A percentile compares a stretch with the other conserved stretches of the same genome.
phyloP scores from a whole-genome alignment of 768 basidiomycete genomes.

The Podaxis mareebaensis region DNA sequence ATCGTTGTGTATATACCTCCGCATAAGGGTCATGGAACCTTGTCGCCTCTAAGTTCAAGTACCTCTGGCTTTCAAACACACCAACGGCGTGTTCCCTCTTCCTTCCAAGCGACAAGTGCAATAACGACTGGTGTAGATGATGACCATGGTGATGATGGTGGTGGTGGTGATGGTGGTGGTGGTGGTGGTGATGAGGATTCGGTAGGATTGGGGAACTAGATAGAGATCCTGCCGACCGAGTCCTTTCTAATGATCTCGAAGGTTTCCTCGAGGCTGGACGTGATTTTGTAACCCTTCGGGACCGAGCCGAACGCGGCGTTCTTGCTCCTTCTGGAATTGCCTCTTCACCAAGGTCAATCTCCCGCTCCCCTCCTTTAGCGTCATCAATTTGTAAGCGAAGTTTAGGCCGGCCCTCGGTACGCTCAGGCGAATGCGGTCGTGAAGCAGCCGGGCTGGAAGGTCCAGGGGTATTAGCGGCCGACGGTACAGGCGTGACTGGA shows the following conservation, averaged over 20 bases:
- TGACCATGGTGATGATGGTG: slow-evolving; percentile 36
- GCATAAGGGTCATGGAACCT: slow-evolving; percentile 50
- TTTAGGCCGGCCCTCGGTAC: neutral
- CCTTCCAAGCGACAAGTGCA: slow-evolving; percentile 35
- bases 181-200: slow-evolving; percentile 24
- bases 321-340: neutral
- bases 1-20: slow-evolving; percentile 41
- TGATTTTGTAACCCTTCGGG: neutral
- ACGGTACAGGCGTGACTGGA: slow-evolving; percentile 27
- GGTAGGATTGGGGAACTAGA: slow-evolving; percentile 10
- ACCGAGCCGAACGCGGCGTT: neutral
- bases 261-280: neutral
- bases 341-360: neutral
- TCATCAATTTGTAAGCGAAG: neutral
- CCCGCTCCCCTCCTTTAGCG: neutral
- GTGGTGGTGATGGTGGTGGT: slow-evolving; percentile 33
- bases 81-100: slow-evolving; percentile 60
- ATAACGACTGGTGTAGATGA: slow-evolving; percentile 38
- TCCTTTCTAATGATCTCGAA: slow-evolving; percentile 3
- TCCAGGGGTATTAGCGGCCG: neutral
- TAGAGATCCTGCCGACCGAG: neutral
- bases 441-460: slow-evolving; percentile 1
- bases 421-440: neutral
- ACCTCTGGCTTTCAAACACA: slow-evolving; percentile 71
- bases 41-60: slow-evolving; percentile 65